Base-by-base conservation (phyloP, 768 basidiomycete species). In the Tylopilus sp. region DNA sequence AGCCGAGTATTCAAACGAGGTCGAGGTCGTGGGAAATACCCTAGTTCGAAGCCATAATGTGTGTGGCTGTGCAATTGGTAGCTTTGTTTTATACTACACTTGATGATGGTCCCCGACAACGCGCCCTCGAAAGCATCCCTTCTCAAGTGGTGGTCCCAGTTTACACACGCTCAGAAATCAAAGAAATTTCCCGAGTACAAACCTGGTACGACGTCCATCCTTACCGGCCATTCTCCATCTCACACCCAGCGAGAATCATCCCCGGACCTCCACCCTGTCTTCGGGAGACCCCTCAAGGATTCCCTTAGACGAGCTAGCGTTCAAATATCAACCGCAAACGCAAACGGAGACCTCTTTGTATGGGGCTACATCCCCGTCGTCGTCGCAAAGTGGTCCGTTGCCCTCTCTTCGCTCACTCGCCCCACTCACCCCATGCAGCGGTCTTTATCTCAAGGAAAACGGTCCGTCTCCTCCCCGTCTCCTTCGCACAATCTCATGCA, bases 321-420 rank as follows among this genome's bases (percentile, higher is more conserved):
- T 1, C 94, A 95, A 64, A 95, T 98, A 65, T 91, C 88, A 10
- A 95, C 94, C 13, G 85, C 90, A 6, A 88, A 87, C 52, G 76
- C 86, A 11, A 81, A 81, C 53, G 92, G 92, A 8, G 83, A 89
- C 57, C 77, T 91, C 17, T 91, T 89, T 65, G 87, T 93, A 6
- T 95, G 91, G 88, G 93, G 95, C 1, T 89, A 88, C 66, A 91
- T 99, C 44, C 95, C 95, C 9, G 91, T 98, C 38, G 94, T 98
- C 47, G 95, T 99, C 38, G 95, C 95, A 41, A 98, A 97, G 72
- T 98, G 93, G 91, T 92, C 60, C 62, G 85, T 72, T 21, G 2
- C 20, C 23, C n/a, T 13, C 18, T 40, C 12, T 25, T 23, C 31
- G 30, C 20, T 20, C 1, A 9, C 17, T 36, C 44, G 21, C 40